phyloP scores from a whole-genome alignment of 2,329 filamentous ascomycete genomes.

The Neurospora sp. region DNA sequence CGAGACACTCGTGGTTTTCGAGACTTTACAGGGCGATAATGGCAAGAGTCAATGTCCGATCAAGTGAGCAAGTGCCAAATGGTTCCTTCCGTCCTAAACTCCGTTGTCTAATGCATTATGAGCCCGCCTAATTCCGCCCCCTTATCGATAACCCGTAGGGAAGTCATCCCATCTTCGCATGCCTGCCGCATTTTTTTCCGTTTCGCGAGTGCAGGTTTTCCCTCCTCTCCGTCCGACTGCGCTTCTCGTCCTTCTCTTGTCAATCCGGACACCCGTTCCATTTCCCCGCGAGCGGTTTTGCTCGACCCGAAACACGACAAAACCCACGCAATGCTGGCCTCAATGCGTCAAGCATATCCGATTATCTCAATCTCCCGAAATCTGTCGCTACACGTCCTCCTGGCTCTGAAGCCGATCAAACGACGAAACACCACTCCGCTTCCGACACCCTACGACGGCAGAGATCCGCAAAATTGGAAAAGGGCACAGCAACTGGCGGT shows the following conservation, averaged over 20 bases:
- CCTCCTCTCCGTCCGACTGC: background rate
- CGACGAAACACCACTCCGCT: background rate
- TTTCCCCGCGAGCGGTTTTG: too few species aligned
- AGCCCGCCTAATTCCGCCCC: background rate
- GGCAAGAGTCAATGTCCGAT: background rate
- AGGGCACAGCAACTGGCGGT: background rate
- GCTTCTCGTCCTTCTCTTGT: too few species aligned
- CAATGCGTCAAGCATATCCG: too few species aligned
- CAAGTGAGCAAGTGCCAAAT: background rate
- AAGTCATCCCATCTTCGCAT: background rate
- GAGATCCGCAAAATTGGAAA: background rate
- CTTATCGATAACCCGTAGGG: background rate
- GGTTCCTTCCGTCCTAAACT: background rate
- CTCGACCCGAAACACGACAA: too few species aligned
- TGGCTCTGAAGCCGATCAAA: background rate
- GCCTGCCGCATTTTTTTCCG: background rate
- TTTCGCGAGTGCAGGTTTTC: background rate
- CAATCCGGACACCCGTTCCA: too few species aligned
- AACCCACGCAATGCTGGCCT: too few species aligned
- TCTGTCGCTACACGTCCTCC: too few species aligned
- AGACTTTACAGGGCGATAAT: too few species aligned
- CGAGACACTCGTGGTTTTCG: background rate
- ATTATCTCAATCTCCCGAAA: too few species aligned
- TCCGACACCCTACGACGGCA: background rate
- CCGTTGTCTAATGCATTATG: background rate